These are phyloP conservation scores for Iodosphaeria phyllophila DNA, from an alignment of 2,329 filamentous ascomycete species.

Conservation along the genomic window DNA sequence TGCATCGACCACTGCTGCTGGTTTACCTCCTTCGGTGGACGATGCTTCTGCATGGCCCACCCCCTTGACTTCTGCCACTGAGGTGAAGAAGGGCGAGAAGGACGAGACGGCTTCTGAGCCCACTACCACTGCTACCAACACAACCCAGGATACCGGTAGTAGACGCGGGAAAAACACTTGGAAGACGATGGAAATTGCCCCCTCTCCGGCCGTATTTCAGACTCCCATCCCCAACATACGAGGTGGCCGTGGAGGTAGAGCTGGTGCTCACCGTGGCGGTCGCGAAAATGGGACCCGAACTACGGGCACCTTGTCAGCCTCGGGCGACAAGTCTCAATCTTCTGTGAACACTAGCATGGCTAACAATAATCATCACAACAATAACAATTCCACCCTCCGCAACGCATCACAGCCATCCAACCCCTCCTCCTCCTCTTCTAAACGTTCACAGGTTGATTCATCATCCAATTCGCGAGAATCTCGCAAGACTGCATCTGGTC, in stretches of 20 bases:
- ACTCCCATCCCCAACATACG: no score
- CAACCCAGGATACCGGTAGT: no score
- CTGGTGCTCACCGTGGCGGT: no score
- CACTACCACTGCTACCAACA: not conserved
- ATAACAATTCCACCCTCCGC: no score
- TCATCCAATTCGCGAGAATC: constrained; percentile 19
- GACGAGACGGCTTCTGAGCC: constrained; percentile 27
- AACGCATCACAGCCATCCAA: no score
- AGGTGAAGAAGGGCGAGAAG: constrained; percentile 54
- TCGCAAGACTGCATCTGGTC: constrained; percentile 20
- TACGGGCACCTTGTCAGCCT: not conserved
- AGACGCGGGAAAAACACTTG: no score
- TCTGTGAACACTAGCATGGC: no score
- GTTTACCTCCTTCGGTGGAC: constrained; percentile 42
- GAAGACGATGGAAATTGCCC: no score
- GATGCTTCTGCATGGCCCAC: constrained; percentile 82
- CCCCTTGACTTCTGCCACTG: constrained; percentile 58
- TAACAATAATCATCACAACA: no score
- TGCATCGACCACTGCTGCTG: no score
- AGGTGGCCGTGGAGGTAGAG: no score
- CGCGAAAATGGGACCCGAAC: not conserved
- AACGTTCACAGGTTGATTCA: constrained; percentile 25
- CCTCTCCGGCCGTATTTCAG: no score
- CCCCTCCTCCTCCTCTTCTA: constrained; percentile 15
- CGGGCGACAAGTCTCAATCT: not conserved